Conservation (phyloP, 257 asterid species). For the Penstemon eatonii region DNA sequence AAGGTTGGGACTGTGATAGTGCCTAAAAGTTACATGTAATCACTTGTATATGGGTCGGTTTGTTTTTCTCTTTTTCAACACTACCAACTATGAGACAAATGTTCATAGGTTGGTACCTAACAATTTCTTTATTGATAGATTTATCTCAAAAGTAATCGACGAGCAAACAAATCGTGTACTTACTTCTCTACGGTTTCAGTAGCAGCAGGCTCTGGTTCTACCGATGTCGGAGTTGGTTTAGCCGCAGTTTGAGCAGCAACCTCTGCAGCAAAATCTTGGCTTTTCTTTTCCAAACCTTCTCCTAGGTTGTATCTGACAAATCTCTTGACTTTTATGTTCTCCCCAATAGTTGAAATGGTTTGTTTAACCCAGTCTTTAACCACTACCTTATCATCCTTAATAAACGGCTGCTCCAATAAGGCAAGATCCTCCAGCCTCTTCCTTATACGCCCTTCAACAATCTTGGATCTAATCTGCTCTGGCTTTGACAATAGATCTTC, state of each 20-base stretch:
- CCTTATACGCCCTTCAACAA: conserved; percentile 86
- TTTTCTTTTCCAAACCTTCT: conserved; percentile 94
- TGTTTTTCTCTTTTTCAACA: too few relatives aligned
- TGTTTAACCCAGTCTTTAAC: conserved; percentile 96
- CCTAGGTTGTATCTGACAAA: conserved; percentile 86
- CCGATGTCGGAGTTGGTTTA: conserved; percentile 52
- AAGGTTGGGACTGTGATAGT: too few relatives aligned
- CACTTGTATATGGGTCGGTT: too few relatives aligned
- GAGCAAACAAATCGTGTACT: conserved; percentile 30
- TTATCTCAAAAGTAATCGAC: too few relatives aligned
- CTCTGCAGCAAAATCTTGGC: conserved; percentile 95
- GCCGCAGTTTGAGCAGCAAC: conserved; percentile 96
- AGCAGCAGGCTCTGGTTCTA: conserved; percentile 51
- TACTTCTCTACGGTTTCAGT: conserved; percentile 58
- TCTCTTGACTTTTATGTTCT: conserved; percentile 85
- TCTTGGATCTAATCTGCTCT: conserved; percentile 84
- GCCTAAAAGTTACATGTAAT: too few relatives aligned
- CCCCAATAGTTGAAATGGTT: conserved; percentile 88
- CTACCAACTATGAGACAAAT: too few relatives aligned
- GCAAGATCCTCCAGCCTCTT: conserved; percentile 89
- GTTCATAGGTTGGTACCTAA: too few relatives aligned
- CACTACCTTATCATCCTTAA: conserved; percentile 79
- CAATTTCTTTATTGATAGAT: too few relatives aligned
- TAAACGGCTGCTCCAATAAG: conserved; percentile 86
- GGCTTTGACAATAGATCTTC: conserved; percentile 89